Conservation (phyloP, 129 eudicot genomes). For the Ambrosia trifida region DNA sequence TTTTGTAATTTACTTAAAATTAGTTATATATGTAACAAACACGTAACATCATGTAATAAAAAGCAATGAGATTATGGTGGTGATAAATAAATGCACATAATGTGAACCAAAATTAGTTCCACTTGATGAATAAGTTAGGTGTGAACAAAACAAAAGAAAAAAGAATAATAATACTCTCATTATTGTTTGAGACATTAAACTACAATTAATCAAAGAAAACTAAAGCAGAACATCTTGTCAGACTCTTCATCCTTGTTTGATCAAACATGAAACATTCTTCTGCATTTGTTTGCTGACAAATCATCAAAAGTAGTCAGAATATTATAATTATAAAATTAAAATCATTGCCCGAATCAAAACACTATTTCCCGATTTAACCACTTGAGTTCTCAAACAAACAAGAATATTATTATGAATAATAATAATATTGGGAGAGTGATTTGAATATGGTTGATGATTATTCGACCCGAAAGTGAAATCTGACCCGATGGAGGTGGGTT, state of each 20-base stretch:
- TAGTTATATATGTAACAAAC: no score
- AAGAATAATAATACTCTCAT: slow-evolving; percentile 1
- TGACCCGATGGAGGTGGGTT: slow-evolving; percentile 47
- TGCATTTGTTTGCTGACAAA: slow-evolving; percentile 8
- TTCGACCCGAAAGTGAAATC: slow-evolving; percentile 22
- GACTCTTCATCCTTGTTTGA: slow-evolving; percentile 1
- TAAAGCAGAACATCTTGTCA: neutral
- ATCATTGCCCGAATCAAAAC: neutral
- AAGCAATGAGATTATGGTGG: neutral
- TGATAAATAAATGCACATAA: slow-evolving; percentile 20
- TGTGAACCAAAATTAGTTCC: slow-evolving; percentile 5
- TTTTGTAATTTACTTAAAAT: no score
- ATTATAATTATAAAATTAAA: neutral
- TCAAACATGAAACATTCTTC: slow-evolving; percentile 18
- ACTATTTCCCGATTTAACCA: neutral
- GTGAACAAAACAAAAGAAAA: neutral
- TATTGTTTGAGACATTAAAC: slow-evolving; percentile 27
- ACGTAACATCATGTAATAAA: neutral
- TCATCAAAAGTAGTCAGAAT: slow-evolving; percentile 13
- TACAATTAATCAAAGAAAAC: slow-evolving; percentile 16
- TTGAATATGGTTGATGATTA: slow-evolving; percentile 7
- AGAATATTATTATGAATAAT: slow-evolving; percentile 4
- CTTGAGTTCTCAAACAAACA: neutral
- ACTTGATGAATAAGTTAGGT: neutral
- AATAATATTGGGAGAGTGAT: slow-evolving; percentile 17